Evolutionary conservation across 1,284 basidiomycete genomes (phyloP).

Genomic region (Apiotrichum porosum): DNA sequence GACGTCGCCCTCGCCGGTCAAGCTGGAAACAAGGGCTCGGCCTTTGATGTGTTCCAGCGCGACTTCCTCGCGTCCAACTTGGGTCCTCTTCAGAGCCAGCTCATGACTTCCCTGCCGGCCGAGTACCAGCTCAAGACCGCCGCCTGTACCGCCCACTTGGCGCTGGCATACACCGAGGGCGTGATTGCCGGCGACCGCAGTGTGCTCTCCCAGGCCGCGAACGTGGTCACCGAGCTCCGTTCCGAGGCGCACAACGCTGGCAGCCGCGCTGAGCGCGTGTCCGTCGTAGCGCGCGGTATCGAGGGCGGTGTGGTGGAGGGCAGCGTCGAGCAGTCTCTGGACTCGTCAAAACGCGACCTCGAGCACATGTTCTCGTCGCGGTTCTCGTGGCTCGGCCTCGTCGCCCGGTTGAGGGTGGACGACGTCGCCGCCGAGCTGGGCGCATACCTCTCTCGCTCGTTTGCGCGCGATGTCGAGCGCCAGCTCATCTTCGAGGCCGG

Average conservation of each 20-base stretch:
- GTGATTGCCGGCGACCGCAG: slow-evolving; percentile 27
- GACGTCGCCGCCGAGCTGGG: slow-evolving; percentile 61
- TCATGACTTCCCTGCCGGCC: slow-evolving; percentile 6
- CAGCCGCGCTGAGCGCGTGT: slow-evolving; percentile 26
- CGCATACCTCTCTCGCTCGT: slow-evolving; percentile 55
- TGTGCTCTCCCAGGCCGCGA: slow-evolving; percentile 14
- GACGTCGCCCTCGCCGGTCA: slow-evolving; percentile 14
- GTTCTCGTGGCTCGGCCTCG: slow-evolving; percentile 63
- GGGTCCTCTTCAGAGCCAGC: slow-evolving; percentile 25
- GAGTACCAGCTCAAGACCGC: slow-evolving; percentile 25
- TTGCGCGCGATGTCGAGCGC: slow-evolving; percentile 63
- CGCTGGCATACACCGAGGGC: slow-evolving; percentile 22
- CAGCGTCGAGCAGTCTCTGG: slow-evolving; percentile 52
- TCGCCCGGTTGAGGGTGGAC: slow-evolving; percentile 59
- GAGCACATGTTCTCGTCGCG: slow-evolving; percentile 53
- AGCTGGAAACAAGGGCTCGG: slow-evolving; percentile 3
- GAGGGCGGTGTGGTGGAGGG: slow-evolving; percentile 52
- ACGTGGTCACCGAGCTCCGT: slow-evolving; percentile 18
- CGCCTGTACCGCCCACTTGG: slow-evolving; percentile 12
- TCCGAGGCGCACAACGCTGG: slow-evolving; percentile 20
- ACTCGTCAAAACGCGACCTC: slow-evolving; percentile 54
- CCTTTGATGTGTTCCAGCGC: slow-evolving; percentile 37
- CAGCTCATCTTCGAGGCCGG: slow-evolving; percentile 71
- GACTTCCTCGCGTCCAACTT: slow-evolving; percentile 37
- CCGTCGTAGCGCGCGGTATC: slow-evolving; percentile 32